Evolutionary conservation across 768 basidiomycete genomes (phyloP).

Genomic region (Boletus subcaerulescens): DNA sequence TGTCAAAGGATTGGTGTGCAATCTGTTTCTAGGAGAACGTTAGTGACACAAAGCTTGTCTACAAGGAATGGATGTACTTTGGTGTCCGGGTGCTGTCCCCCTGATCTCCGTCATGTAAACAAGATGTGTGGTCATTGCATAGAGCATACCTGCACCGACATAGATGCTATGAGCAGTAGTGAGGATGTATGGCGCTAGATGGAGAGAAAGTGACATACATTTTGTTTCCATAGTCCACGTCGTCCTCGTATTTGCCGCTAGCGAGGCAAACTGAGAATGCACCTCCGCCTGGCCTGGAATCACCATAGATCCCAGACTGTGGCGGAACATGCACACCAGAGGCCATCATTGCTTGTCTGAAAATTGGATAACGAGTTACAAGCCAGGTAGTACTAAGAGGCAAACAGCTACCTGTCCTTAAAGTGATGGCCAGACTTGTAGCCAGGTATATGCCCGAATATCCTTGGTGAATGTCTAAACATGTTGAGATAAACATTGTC

Average conservation of each 20-base stretch:
- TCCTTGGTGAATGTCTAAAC: not conserved
- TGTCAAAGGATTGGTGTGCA: conserved; percentile 23
- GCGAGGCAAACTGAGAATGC: not conserved
- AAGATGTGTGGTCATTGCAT: not conserved
- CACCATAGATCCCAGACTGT: not conserved
- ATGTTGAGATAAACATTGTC: not conserved
- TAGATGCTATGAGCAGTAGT: conserved; percentile 27
- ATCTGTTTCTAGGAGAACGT: conserved; percentile 20
- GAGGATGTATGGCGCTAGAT: not conserved
- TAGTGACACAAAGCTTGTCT: not conserved
- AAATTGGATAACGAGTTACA: not conserved
- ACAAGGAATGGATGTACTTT: conserved; percentile 11
- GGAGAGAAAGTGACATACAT: conserved; percentile 29
- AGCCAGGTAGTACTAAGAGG: not conserved
- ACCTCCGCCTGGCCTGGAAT: not conserved
- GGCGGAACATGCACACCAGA: not conserved
- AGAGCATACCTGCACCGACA: conserved; percentile 29
- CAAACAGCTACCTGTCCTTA: not conserved
- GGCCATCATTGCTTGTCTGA: accelerated
- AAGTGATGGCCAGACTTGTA: not conserved
- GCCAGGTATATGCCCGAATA: not conserved
- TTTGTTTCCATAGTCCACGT: conserved; percentile 22
- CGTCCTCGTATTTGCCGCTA: not conserved
- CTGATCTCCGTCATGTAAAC: conserved; percentile 3
- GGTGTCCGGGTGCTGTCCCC: conserved; percentile 15